Evolutionary conservation across 768 basidiomycete genomes (phyloP).

Genomic region (Mycena rebaudengoi): DNA sequence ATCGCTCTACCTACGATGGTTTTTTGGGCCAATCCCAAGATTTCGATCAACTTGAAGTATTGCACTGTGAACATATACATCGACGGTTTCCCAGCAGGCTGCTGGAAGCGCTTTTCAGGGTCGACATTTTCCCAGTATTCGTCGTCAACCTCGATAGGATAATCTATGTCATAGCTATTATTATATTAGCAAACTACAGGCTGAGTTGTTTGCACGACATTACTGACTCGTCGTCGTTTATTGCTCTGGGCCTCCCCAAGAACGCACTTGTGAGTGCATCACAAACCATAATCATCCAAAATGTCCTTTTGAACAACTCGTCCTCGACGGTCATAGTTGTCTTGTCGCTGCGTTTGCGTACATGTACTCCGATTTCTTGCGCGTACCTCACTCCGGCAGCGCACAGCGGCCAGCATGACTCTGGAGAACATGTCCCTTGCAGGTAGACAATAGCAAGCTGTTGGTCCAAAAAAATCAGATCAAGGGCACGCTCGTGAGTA

Average conservation of each 20-base stretch:
- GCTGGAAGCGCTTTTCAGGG: constrained; percentile 51
- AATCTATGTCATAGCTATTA: constrained; percentile 55
- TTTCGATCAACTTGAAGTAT: constrained; percentile 53
- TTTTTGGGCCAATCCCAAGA: constrained; percentile 57
- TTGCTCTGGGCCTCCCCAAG: constrained; percentile 63
- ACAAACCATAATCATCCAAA: constrained; percentile 17
- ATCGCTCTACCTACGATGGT: constrained; percentile 53
- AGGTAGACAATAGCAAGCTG: constrained; percentile 20
- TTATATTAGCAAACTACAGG: not conserved
- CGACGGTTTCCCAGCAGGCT: constrained; percentile 58
- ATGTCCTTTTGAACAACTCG: constrained; percentile 14
- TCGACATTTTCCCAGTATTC: constrained; percentile 63
- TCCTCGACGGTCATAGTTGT: constrained; percentile 15
- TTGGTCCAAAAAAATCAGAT: not conserved
- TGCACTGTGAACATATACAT: constrained; percentile 49
- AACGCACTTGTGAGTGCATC: constrained; percentile 39
- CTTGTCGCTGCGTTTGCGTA: constrained; percentile 27
- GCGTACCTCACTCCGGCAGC: constrained; percentile 6
- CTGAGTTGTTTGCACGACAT: not conserved
- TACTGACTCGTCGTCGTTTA: constrained; percentile 65
- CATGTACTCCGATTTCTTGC: constrained; percentile 21
- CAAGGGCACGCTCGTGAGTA: too few species aligned
- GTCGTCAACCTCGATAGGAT: constrained; percentile 65
- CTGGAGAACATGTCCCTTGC: constrained; percentile 12
- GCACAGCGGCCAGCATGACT: constrained; percentile 6